phyloP scores from a whole-genome alignment of 306 rosid species.

The Prunus mume region DNA sequence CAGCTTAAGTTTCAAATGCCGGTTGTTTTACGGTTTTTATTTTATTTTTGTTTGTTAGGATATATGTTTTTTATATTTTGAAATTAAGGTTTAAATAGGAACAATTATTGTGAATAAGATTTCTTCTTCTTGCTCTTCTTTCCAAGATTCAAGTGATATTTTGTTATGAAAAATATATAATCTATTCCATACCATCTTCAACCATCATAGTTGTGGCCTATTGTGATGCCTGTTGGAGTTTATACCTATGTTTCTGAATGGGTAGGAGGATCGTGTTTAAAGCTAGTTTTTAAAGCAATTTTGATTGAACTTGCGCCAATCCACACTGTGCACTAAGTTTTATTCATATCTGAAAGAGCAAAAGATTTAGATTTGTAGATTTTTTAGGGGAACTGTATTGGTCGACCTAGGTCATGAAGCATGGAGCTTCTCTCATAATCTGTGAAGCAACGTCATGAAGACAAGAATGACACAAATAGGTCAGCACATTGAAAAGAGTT shows the following conservation, averaged over 20 bases:
- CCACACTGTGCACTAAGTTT: not conserved
- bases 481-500: not conserved
- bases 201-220: not conserved
- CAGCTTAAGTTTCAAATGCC: not conserved
- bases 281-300: not conserved
- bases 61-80: not conserved
- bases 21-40: not conserved
- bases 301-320: not conserved
- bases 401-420: slow-evolving; percentile 1
- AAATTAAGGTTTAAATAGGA: not conserved
- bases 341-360: not conserved
- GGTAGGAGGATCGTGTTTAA: not conserved
- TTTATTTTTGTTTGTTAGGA: not conserved
- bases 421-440: not conserved
- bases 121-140: not conserved
- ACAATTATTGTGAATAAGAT: not conserved
- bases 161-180: not conserved
- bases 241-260: not conserved
- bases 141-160: slow-evolving; percentile 4
- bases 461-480: not conserved
- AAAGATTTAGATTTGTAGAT: not conserved
- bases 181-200: not conserved
- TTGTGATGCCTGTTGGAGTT: not conserved
- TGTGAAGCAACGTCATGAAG: not conserved
- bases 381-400: not conserved